Base-by-base conservation (phyloP, 495 filamentous ascomycete species). In the Aspergillus funiculosus region DNA sequence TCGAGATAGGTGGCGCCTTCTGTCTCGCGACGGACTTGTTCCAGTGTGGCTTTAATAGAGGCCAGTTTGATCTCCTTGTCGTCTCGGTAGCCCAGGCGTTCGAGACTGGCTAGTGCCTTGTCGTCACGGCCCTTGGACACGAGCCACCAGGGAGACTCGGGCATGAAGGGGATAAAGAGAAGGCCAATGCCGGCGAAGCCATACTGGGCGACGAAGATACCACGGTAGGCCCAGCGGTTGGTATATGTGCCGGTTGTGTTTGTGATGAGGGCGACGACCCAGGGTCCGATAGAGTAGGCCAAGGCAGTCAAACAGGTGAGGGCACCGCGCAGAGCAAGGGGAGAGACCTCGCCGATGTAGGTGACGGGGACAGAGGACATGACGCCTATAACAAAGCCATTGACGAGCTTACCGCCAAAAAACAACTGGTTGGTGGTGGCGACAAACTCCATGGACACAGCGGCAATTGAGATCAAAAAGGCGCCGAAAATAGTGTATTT, bases 141-240 rank as follows among this genome's bases (percentile, higher is more conserved):
- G 6, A 59, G 39, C 52, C 52, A 54, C 59, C 51, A 53, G 4
- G 54, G 53, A 6, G 56, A 59, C 30, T 59, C 56, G 28, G 56
- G 56, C 52, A 46, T 39, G 26, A 46, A 39, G 26, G 27, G 10
- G 25, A 38, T 31, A 13, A 39, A 7, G 0, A 35, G 17, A 6
- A 46, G 34, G 9, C 34, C 43, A 11, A 39, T 14, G 34, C 6
- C 34, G 26, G 34, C 25, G 25, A 20, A 39, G 35, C 34, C 43
- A 28, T 38, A 46, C 14, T 46, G 43, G 6, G 43, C 34, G 17
- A 27, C 35, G 34, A 46, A 46, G 20, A 46, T 15, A 3, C 34
- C 15, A 9, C 35, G 34, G 25, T 46, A 46, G 13, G 43, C 43
- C 43, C 43, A 46, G 18, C 22, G 35, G 2, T 9, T 39, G 15